A percentile compares a stretch with the other conserved stretches of the same genome.
phyloP scores from a whole-genome alignment of 2,329 filamentous ascomycete species.

The Epichloe typhina region DNA sequence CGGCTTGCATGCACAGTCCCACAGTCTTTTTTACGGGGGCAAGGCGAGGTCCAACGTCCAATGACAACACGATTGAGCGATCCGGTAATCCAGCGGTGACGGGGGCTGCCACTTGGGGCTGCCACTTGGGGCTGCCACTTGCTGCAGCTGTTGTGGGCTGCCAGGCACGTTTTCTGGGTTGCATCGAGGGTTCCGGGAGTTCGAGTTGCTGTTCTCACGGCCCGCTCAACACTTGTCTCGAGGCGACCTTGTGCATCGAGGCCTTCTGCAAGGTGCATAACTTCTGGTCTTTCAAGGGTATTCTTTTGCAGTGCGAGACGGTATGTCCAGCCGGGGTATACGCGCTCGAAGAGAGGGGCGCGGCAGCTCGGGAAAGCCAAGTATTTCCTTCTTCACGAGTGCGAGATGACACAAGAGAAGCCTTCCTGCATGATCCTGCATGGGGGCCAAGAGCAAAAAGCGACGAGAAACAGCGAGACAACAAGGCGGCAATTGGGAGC shows the following conservation, averaged over 20 bases:
- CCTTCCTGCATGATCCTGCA: not conserved
- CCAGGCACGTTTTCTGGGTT: constrained; percentile 5
- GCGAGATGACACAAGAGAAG: not conserved
- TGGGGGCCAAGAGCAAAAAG: not conserved
- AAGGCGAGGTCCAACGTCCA: constrained; percentile 8
- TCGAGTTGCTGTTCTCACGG: not conserved
- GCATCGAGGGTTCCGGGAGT: not conserved
- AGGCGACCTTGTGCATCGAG: not conserved
- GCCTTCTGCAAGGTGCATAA: not conserved
- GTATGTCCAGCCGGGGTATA: too few relatives aligned
- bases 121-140: constrained; percentile 1
- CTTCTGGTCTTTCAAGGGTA: not conserved
- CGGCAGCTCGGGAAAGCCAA: not conserved
- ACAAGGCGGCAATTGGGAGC: not conserved
- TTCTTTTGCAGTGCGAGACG: too few relatives aligned
- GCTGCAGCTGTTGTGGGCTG: constrained; percentile 4
- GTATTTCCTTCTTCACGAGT: not conserved
- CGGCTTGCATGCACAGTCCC: constrained; percentile 4
- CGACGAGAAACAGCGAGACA: not conserved
- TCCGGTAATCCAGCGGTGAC: constrained; percentile 9
- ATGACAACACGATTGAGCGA: constrained; percentile 7
- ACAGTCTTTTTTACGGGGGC: not conserved
- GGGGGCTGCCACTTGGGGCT: not conserved
- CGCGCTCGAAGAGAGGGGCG: not conserved
- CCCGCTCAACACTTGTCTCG: not conserved